phyloP scores from a whole-genome alignment of 345 rosid genomes.

The Brassica napus region Da-Ae NC_063451.1:35554001-35554500 shows the following conservation, averaged over 20 bases:
- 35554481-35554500: no score
- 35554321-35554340: slow-evolving; percentile 59
- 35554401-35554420: no score
- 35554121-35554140: slow-evolving; percentile 14
- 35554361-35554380: slow-evolving; percentile 29
- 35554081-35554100: slow-evolving; percentile 4
- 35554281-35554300: slow-evolving; percentile 57
- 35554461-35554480: no score
- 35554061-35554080: slow-evolving; percentile 2
- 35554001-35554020: neutral
- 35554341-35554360: slow-evolving; percentile 36
- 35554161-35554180: no score
- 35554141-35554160: no score
- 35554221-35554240: no score
- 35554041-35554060: slow-evolving; percentile 15
- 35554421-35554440: no score
- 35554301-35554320: slow-evolving; percentile 56
- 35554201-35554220: no score
- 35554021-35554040: slow-evolving; percentile 2
- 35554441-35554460: no score
- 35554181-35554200: no score
- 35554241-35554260: slow-evolving; percentile 13
- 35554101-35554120: neutral
- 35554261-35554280: slow-evolving; percentile 38
- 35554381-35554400: no score